Evolutionary conservation across 306 rosid species (phyloP), one percentile per base, ranked within the genome.

Genomic region (Rubus parviflorus): DNA sequence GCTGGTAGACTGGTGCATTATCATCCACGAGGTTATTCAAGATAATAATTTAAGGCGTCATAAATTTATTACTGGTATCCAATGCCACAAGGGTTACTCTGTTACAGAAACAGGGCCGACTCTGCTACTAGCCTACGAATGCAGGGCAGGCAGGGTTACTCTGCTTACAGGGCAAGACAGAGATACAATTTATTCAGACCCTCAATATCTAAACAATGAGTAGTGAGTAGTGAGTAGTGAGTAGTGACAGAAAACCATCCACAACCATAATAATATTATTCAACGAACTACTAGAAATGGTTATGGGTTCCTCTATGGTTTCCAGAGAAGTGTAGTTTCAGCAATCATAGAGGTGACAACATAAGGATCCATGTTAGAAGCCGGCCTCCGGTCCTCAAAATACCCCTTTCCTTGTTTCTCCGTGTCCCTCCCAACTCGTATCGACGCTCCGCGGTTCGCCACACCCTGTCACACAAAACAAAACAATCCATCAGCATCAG

Each of bases 291-390:
- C 40, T 23, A 23, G 38, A 8, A 63, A 37, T 35, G 68, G 41
- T 37, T 40, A 23, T 60, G 40, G 37, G 65, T 38, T 65, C 76
- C 13, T 61, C 81, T 81, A 90, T 70, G 90, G 89, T 20, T 88
- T 84, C 90, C 87, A 85, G 53, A 90, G 86, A 57, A 90, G 67
- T 75, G 96, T 90, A 12, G 96, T 88, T 23, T 90, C 93, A 9
- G 91, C 92, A 14, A 90, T 83, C 90, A 88, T 75, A 72, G 96
- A 90, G 57, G 96, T 88, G 25, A 90, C 96, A 3, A 90, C 85
- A 70, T 90, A 90, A 0, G 96, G 96, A 75, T 90, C 93, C 96
- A 90, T 90, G 65, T 88, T 90, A 43, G 93, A 90, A 46, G 96
- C 85, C 4, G 96, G 96, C 91, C 96, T 90, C 79, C 96, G 79